Evolutionary conservation across 495 filamentous ascomycete genomes (phyloP), one percentile per base, ranked within the genome.

Genomic region (Penicillium turbatum): DNA sequence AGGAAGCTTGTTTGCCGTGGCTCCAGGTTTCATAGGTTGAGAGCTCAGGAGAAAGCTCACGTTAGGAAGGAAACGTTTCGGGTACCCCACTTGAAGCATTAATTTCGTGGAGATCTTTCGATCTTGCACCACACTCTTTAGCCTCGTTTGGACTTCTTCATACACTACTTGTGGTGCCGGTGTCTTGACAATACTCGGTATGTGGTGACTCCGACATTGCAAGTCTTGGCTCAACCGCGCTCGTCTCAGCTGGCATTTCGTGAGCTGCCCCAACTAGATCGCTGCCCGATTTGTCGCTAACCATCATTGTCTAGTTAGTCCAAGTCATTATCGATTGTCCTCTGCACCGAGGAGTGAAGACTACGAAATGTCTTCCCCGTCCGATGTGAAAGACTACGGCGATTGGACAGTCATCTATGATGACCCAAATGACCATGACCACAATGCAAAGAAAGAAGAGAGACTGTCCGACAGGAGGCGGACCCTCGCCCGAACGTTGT

Each of bases 341-440:
- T 11, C 12, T 41, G 13, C 3, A 13, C 10, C n/a, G 21, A 43
- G 17, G 30, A 15, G n/a, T 27, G 29, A 35, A 34, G 6, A 8
- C 16, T 27, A 10, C 10, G 35, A 41, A 15, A 58, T 63, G 54
- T 40, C 29, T 17, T 38, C 43, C 2, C 46, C 55, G 2, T n/a
- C 31, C 0, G 44, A 55, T n/a, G 2, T 40, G 11, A 54, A 29
- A 26, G 51, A 54, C 6, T 31, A 51, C 31, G 37, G 42, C 36
- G 49, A 63, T 29, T 66, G 63, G 61, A 64, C 48, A 35, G 40
- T 59, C 47, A 41, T 61, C 11, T 54, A 51, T 17, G 21, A 56
- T n/a, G 55, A 47, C 10, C 37, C 53, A 9, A 40, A 54, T 11
- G 35, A 40, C 35, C n/a, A 56, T 12, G 55, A 37, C 12, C 21